Evolutionary conservation across 2,329 filamentous ascomycete species (phyloP), one percentile per base, ranked within the genome.

Genomic region (Verticillium klebahnii): DNA sequence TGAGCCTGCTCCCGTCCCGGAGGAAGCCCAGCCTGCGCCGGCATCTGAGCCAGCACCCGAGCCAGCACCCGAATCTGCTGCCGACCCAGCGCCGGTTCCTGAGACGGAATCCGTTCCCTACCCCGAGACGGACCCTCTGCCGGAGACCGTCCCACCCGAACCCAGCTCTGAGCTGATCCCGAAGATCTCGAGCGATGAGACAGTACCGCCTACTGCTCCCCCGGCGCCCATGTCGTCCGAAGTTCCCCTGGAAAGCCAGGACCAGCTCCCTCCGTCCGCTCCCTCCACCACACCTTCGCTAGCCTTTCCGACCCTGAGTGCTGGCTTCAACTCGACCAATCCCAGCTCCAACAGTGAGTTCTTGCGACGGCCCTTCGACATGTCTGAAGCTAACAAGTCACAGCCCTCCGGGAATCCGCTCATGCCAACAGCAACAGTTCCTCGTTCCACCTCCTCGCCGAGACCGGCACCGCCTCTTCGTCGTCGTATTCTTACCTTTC

Each of bases 231-330:
- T 56, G 52, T 34, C 52, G 52, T 56, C 52, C 8, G 52, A 56
- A 56, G 52, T 31, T 4, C 15, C 40, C 23, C 25, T 25, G 19
- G 15, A 34, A 19, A 59, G 58, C 54, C 58, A 54, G 34, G 58
- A 52, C 19, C 31, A 54, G 23, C 50, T 59, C 58, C 40, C 39
- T 40, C 54, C 58, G 58, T 54, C 58, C 58, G 39, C 40, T 59
- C 57, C 57, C 25, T 52, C 45, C 31, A 32, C 58, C 17, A 31
- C 31, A 15, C 31, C 40, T 39, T 19, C 57, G 15, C 31, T 45
- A 36, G n/a, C 40, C 7, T 59, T 54, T 11, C 58, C 58, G 19
- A 37, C 45, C 14, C 50, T 54, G 39, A 25, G 58, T 29, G 45
- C 40, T 32, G 58, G n/a, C 40, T 12, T 23, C 23, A 59, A 59